Conservation (phyloP, 2,329 filamentous ascomycete genomes). For the Trichoderma pleuroti region DNA sequence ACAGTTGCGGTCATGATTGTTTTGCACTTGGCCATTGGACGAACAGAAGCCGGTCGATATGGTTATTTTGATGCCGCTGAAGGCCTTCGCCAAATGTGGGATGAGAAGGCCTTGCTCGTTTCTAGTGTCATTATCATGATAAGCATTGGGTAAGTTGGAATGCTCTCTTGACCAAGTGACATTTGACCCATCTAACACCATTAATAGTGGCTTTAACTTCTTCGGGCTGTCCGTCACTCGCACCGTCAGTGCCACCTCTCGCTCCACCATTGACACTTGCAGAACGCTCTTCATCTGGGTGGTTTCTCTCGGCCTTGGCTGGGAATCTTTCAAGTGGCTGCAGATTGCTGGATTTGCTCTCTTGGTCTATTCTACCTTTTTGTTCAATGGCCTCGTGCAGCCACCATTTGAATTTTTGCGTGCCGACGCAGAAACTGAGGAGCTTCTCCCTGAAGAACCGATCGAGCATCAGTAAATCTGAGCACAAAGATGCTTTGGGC, state of each 20-base stretch:
- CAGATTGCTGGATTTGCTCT: slow-evolving; percentile 86
- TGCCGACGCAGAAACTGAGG: slow-evolving; percentile 52
- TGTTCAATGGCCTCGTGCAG: slow-evolving; percentile 91
- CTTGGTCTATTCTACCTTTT: slow-evolving; percentile 91
- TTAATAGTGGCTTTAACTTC: slow-evolving; percentile 86
- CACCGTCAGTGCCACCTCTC: slow-evolving; percentile 82
- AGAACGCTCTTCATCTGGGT: slow-evolving; percentile 98
- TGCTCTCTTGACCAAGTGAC: not conserved
- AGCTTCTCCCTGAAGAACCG: slow-evolving; percentile 75
- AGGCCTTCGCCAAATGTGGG: slow-evolving; percentile 75
- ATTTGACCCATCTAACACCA: slow-evolving; percentile 23
- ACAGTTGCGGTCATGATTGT: slow-evolving; percentile 77
- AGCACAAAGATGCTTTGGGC: not conserved
- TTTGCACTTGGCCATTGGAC: slow-evolving; percentile 72
- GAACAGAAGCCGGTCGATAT: slow-evolving; percentile 66
- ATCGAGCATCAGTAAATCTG: slow-evolving; percentile 61
- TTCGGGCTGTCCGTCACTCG: slow-evolving; percentile 93
- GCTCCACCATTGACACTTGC: slow-evolving; percentile 96
- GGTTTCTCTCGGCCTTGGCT: slow-evolving; percentile 85
- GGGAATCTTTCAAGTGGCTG: slow-evolving; percentile 97
- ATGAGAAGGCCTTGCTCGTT: slow-evolving; percentile 65
- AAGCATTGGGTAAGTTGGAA: slow-evolving; percentile 72
- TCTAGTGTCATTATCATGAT: slow-evolving; percentile 93
- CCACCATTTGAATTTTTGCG: slow-evolving; percentile 72
- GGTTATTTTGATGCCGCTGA: slow-evolving; percentile 91